Percentiles rank a stretch among this genome's conserved stretches.
Conservation (phyloP, 768 basidiomycete species). For the Termitomyces eurrhizus region DNA sequence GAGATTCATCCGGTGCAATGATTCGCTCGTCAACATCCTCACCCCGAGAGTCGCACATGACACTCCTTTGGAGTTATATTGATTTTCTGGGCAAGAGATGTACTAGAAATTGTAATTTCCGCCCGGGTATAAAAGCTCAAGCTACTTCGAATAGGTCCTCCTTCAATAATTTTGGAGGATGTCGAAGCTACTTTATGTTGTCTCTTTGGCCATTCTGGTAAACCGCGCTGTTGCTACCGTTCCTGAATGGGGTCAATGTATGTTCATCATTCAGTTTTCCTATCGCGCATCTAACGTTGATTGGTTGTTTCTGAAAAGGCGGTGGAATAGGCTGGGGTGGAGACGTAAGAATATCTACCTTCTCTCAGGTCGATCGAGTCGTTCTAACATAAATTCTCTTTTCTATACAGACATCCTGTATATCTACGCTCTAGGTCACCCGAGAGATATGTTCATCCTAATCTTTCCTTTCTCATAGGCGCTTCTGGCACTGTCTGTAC, state of each 20-base stretch:
- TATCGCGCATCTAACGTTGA: neutral
- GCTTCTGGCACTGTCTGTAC: constrained; percentile 30
- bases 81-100: neutral
- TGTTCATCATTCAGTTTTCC: constrained; percentile 5
- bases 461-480: constrained; percentile 15
- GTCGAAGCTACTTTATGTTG: constrained; percentile 21
- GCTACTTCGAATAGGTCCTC: neutral
- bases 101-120: neutral
- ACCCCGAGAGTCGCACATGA: neutral
- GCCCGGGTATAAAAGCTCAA: neutral
- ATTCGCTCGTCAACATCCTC: neutral
- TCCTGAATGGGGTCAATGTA: constrained; percentile 36
- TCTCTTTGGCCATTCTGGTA: constrained; percentile 22
- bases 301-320: constrained; percentile 12
- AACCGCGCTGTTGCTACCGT: constrained; percentile 20
- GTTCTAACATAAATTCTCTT: neutral
- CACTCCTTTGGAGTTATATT: neutral
- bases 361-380: neutral
- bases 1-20: constrained; percentile 3
- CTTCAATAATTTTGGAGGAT: constrained; percentile 4
- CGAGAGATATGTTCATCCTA: neutral
- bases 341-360: constrained; percentile 17
- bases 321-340: constrained; percentile 30
- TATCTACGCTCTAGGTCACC: neutral
- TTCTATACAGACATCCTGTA: constrained; percentile 20